A percentile compares a stretch with the other conserved stretches of the same genome.
Conservation (phyloP, 208 protist species). For the Herpetomonas samuelpessoai region DNA sequence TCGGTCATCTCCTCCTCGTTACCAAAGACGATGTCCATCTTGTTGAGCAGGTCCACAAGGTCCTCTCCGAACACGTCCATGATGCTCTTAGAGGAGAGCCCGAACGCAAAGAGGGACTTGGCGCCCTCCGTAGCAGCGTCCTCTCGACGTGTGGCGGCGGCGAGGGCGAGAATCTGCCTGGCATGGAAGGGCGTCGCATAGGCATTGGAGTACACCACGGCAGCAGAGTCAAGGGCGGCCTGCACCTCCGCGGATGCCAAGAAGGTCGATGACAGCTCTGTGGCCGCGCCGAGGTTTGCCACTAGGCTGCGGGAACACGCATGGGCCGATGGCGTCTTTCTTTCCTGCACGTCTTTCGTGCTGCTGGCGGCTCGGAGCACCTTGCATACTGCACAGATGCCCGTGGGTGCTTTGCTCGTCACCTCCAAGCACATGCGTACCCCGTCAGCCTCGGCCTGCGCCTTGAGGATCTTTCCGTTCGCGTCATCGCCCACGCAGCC, state of each 20-base stretch:
- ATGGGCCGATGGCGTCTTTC: too few relatives aligned
- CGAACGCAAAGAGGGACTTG: conserved; percentile 61
- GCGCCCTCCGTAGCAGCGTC: conserved; percentile 19
- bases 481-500: conserved; percentile 90
- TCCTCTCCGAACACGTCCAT: conserved; percentile 85
- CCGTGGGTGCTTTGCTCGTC: conserved; percentile 47
- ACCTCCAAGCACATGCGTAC: conserved; percentile 36
- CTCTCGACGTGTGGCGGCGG: conserved; percentile 50
- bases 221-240: conserved; percentile 12
- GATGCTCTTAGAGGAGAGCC: conserved; percentile 90
- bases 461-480: conserved; percentile 45
- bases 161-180: conserved; percentile 32
- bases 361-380: too few relatives aligned
- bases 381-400: conserved; percentile 91
- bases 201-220: conserved; percentile 68
- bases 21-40: conserved; percentile 90
- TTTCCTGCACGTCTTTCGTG: too few relatives aligned
- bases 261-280: conserved; percentile 44
- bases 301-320: conserved; percentile 72
- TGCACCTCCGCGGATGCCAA: conserved; percentile 64
- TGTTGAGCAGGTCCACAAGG: conserved; percentile 65
- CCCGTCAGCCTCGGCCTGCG: conserved; percentile 40
- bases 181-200: conserved; percentile 88
- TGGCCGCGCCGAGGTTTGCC: conserved; percentile 76
- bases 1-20: conserved; percentile 87